These are phyloP conservation scores for Parathielavia hyrcaniae DNA, from an alignment of 495 filamentous ascomycete genomes.

Conservation along the genomic window DNA sequence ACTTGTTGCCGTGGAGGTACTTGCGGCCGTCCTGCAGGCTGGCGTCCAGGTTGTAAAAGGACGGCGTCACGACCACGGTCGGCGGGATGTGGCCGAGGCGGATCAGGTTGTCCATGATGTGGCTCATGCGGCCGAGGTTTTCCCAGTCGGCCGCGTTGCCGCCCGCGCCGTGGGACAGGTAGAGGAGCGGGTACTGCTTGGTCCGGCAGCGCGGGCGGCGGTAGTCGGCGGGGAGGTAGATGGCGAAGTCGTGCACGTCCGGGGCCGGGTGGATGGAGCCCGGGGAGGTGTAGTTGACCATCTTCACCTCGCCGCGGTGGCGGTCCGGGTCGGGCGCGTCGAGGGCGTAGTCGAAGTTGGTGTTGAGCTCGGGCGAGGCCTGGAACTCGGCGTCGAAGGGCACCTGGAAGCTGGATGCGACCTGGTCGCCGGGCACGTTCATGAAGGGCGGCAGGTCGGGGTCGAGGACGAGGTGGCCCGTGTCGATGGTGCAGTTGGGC, in stretches of 20 bases:
- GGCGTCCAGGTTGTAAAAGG: conserved; percentile 31
- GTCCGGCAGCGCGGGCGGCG: conserved; percentile 9
- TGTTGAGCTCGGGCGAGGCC: conserved; percentile 27
- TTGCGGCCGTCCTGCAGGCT: background rate
- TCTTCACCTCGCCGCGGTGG: conserved; percentile 25
- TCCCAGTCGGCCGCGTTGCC: conserved; percentile 32
- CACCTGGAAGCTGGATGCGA: conserved; percentile 35
- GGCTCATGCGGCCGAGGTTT: conserved; percentile 30
- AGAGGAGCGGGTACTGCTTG: conserved; percentile 31
- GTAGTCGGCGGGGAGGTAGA: conserved; percentile 34
- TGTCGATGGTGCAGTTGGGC: conserved; percentile 32
- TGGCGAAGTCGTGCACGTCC: conserved; percentile 28
- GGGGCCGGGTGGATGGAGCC: conserved; percentile 31
- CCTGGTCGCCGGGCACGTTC: conserved; percentile 30
- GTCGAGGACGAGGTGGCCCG: conserved; percentile 32
- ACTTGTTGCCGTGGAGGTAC: conserved; percentile 29
- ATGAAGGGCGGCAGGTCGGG: conserved; percentile 30
- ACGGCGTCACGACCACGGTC: conserved; percentile 32
- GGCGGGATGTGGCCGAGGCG: conserved; percentile 30
- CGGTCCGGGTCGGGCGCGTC: conserved; percentile 18
- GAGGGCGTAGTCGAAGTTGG: conserved; percentile 33
- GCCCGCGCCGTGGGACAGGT: conserved; percentile 31
- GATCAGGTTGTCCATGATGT: conserved; percentile 35
- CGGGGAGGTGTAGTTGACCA: conserved; percentile 33
- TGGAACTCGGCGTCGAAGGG: conserved; percentile 31